Evolutionary conservation across 2,329 filamentous ascomycete genomes (phyloP), one percentile per base, ranked within the genome.

Genomic region (Didymosphaeria variabile): DNA sequence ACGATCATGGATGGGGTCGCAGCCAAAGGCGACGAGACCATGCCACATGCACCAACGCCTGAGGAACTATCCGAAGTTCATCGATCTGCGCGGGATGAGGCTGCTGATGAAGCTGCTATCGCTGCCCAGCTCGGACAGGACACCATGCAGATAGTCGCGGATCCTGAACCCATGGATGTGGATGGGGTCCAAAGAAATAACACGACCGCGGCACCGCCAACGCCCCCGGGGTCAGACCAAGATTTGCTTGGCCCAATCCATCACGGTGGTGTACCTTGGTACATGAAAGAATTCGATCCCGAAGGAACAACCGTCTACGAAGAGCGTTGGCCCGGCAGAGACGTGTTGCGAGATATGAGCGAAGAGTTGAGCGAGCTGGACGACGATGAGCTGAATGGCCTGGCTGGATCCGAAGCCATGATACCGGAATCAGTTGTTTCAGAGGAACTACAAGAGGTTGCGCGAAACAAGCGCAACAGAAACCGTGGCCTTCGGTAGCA

Each of bases 331-430:
- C 88, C 87, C 0, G 91, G 90, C 1, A 85, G 89, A 36, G 91
- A 94, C 58, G 88, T 91, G n/a, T 81, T 88, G 67, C 84, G 88
- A 32, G 87, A 84, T 15, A 88, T 94, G 78, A 96, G 92, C 70
- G 94, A 97, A 77, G 92, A 94, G 68, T 84, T 97, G 23, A 96
- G 91, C 59, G 94, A 97, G 73, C 88, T 97, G 75, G 94, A 97
- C 70, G 94, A 97, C 66, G 93, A 96, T 55, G 92, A 94, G 79
- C 83, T 97, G 60, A 89, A 91, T 70, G 92, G 90, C 19, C 69
- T 79, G 29, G 77, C 76, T 38, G 75, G 73, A 51, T 69, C 73
- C 8, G 76, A 77, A 53, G 71, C 74, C 40, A 36, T 73, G 12
- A 63, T 68, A 17, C 70, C 71, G 26, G 49, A 38, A 45, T 60